These are phyloP conservation scores for Henningerozyma blattae DNA, from an alignment of 805 yeast genomes.

Conservation along the genomic window DNA sequence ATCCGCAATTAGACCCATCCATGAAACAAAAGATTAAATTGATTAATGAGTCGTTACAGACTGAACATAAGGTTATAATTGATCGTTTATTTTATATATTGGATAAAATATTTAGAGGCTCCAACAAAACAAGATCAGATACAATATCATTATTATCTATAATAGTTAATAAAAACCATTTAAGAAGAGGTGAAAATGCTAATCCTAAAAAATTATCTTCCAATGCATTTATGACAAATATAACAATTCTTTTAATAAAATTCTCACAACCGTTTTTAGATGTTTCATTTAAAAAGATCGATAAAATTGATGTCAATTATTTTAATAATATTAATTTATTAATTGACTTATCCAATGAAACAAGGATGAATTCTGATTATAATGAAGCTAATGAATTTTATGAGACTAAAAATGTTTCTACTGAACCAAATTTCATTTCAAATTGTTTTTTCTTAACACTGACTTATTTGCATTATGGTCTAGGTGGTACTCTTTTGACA, in stretches of 20 bases:
- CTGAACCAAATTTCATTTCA: constrained; percentile 64
- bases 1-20: background rate
- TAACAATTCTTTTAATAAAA: constrained; percentile 51
- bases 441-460: constrained; percentile 75
- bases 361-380: constrained; percentile 67
- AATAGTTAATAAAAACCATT: constrained; percentile 71
- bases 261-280: constrained; percentile 80
- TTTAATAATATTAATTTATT: constrained; percentile 39
- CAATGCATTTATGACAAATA: constrained; percentile 74
- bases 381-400: constrained; percentile 55
- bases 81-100: constrained; percentile 58
- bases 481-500: constrained; percentile 60
- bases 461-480: constrained; percentile 76
- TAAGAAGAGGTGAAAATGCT: constrained; percentile 78
- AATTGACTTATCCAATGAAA: constrained; percentile 65
- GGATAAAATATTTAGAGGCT: constrained; percentile 67
- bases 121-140: constrained; percentile 48
- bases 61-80: constrained; percentile 46
- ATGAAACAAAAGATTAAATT: constrained; percentile 30
- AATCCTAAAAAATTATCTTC: constrained; percentile 53
- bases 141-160: constrained; percentile 59
- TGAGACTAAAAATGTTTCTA: constrained; percentile 25
- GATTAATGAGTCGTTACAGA: constrained; percentile 47
- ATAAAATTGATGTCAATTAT: constrained; percentile 65
- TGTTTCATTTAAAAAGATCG: constrained; percentile 50